These are phyloP conservation scores for Leccinellum albellum DNA, from an alignment of 768 basidiomycete species.

Conservation along the genomic window DNA sequence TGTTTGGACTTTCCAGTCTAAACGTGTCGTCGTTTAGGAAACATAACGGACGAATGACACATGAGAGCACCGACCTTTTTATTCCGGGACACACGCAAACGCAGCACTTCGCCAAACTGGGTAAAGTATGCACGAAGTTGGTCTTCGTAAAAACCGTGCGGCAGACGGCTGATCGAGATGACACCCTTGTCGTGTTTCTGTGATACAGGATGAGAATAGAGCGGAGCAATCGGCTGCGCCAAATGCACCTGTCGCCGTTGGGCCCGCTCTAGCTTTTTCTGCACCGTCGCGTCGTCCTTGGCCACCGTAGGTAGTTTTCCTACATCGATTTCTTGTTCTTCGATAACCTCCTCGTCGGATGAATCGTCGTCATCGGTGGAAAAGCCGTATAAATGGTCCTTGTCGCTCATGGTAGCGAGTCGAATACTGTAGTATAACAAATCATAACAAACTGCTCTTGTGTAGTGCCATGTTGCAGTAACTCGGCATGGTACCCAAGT, in stretches of 20 bases:
- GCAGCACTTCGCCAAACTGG: conserved; percentile 89
- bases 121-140: conserved; percentile 90
- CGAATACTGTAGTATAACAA: conserved; percentile 13
- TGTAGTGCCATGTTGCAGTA: neutral
- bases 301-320: conserved; percentile 77
- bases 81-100: conserved; percentile 87
- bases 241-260: conserved; percentile 61
- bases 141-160: conserved; percentile 97
- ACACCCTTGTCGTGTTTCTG: conserved; percentile 74
- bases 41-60: neutral
- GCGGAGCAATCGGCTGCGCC: neutral
- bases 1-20: conserved; percentile 96
- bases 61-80: conserved; percentile 61
- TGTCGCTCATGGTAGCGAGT: conserved; percentile 23
- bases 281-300: conserved; percentile 82
- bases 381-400: conserved; percentile 65
- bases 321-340: conserved; percentile 62
- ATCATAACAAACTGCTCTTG: conserved; percentile 13
- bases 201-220: neutral
- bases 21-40: neutral
- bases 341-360: conserved; percentile 71
- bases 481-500: conserved; percentile 35
- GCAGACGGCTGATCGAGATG: conserved; percentile 84
- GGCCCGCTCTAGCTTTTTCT: conserved; percentile 57
- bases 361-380: conserved; percentile 73